These are phyloP conservation scores for Debaryomyces udenii DNA, from an alignment of 1,139 yeast genomes.

Conservation along the genomic window DNA sequence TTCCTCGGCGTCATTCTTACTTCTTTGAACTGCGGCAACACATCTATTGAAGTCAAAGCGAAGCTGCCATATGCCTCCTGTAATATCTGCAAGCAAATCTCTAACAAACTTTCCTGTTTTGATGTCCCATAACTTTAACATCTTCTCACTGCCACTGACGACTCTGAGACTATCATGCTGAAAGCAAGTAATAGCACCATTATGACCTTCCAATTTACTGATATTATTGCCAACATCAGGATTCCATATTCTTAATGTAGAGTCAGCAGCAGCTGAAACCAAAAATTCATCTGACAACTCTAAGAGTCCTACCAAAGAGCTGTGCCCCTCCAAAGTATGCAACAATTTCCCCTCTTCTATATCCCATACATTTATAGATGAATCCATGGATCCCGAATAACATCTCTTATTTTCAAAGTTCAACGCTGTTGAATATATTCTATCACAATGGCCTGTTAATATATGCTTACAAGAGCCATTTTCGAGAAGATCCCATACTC, in stretches of 20 bases:
- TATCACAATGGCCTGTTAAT: slow-evolving; percentile 80
- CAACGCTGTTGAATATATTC: slow-evolving; percentile 84
- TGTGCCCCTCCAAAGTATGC: slow-evolving; percentile 77
- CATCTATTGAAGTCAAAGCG: slow-evolving; percentile 82
- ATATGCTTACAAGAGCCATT: slow-evolving; percentile 74
- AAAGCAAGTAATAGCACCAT: slow-evolving; percentile 90
- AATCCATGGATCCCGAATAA: slow-evolving; percentile 91
- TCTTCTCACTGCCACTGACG: slow-evolving; percentile 86
- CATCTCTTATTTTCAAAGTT: slow-evolving; percentile 78
- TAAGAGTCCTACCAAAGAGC: slow-evolving; percentile 84
- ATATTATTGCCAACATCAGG: slow-evolving; percentile 72
- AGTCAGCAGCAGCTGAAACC: slow-evolving; percentile 97
- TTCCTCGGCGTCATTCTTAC: slow-evolving; percentile 45
- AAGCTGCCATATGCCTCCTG: slow-evolving; percentile 94
- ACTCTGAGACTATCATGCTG: slow-evolving; percentile 85
- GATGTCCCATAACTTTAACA: slow-evolving; percentile 82
- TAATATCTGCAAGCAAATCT: slow-evolving; percentile 72
- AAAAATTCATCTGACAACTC: slow-evolving; percentile 75
- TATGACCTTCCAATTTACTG: slow-evolving; percentile 80
- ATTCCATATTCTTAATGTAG: slow-evolving; percentile 90
- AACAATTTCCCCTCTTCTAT: slow-evolving; percentile 71
- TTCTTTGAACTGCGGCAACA: slow-evolving; percentile 88
- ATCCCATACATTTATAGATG: slow-evolving; percentile 89
- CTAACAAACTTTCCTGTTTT: slow-evolving; percentile 75
- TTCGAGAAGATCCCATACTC: slow-evolving; percentile 85